Evolutionary conservation across 805 yeast genomes (phyloP), one percentile per base, ranked within the genome.

Genomic region (Groenewaldozyma salmanticensis): DNA sequence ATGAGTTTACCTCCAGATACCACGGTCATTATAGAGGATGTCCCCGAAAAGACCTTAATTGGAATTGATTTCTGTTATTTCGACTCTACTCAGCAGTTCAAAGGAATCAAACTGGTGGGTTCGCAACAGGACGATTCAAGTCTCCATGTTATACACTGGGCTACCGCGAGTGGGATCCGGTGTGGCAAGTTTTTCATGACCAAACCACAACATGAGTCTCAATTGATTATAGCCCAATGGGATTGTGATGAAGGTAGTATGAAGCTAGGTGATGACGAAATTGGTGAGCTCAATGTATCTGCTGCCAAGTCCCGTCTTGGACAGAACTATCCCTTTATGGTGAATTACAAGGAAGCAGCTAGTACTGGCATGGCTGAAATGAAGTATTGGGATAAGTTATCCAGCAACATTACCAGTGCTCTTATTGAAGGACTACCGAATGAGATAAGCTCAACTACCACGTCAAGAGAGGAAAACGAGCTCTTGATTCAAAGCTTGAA

Each of bases 21-120:
- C 3, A 53, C 54, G 4, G 42, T 66, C 1, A 44, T 64, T 1
- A 51, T 61, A 29, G 37, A 49, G 19, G 55, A 57, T 31, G 38
- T 65, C 2, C 70, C 71, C 0, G 38, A 46, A 3, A 55, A 47
- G n/a, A 61, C 65, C 59, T 45, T 61, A 1, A 52, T 63, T 0
- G 80, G 80, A 1, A 65, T 74, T 20, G 79, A 75, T 45, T 52
- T 68, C 17, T 70, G 65, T 44, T 73, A 70, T 52, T 72, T 74
- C 60, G 61, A 60, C 27, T 52, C 70, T 5, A 66, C 64, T 20
- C 44, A 55, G 6, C 42, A 58, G 2, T 59, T 73, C 19, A 61
- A 57, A 42, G 84, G 84, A 1, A 64, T 79, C 46, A 75, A 75
- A 47, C 55, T 59, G 15, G 59, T 79, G 3, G n/a, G n/a, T n/a